Evolutionary conservation across 305 asterid genomes (phyloP).

Genomic region (Salvia sclarea): DNA sequence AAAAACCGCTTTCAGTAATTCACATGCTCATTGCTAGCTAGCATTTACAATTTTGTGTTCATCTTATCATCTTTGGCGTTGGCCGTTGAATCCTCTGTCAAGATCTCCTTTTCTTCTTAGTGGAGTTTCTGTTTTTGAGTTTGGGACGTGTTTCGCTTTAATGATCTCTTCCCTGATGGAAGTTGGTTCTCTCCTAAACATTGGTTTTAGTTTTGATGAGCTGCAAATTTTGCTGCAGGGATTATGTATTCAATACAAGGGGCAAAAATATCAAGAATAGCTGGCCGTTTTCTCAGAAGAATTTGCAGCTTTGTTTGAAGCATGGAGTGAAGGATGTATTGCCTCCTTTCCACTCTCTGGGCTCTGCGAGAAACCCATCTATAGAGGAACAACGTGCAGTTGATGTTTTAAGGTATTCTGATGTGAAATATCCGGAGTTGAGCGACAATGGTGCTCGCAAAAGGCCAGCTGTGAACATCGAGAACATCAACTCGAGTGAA

Average conservation of each 20-base stretch:
- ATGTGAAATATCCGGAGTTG: conserved; percentile 38
- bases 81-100: conserved; percentile 36
- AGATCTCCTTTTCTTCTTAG: background rate
- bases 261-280: conserved; percentile 67
- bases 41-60: conserved; percentile 1
- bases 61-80: background rate
- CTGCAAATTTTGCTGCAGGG: conserved; percentile 52
- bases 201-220: background rate
- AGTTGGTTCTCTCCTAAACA: background rate
- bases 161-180: background rate
- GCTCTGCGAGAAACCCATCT: conserved; percentile 43
- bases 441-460: conserved; percentile 33
- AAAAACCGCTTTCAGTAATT: conserved; percentile 22
- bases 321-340: conserved; percentile 68
- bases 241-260: conserved; percentile 68
- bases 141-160: background rate
- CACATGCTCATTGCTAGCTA: background rate
- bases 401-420: conserved; percentile 35
- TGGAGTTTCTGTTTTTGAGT: conserved; percentile 10
- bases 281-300: conserved; percentile 91
- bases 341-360: conserved; percentile 82
- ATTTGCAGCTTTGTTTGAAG: conserved; percentile 74
- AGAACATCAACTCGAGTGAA: conserved; percentile 41
- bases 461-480: conserved; percentile 37
- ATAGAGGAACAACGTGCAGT: conserved; percentile 33